phyloP scores from a whole-genome alignment of 176 grass and related monocot genomes.

The Guadua angustifolia region DNA sequence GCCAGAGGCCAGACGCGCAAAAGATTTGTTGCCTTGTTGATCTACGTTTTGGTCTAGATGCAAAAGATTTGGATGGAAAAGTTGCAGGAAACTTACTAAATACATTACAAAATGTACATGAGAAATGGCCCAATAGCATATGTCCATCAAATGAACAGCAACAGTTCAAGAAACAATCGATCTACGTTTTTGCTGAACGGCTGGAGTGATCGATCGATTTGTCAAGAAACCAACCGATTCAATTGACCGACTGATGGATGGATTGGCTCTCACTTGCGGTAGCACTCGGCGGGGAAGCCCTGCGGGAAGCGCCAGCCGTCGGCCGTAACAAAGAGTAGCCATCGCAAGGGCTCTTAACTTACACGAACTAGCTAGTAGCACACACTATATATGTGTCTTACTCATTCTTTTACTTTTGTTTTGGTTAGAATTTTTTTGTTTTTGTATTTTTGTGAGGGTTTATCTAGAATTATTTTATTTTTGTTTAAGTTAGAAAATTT shows the following conservation, averaged over 20 bases:
- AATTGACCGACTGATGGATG: not conserved
- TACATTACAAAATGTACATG: conserved; percentile 32
- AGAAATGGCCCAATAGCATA: not conserved
- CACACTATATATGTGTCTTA: no score
- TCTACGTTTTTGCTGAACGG: not conserved
- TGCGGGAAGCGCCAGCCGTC: conserved; percentile 48
- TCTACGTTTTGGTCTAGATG: no score
- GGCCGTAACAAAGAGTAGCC: not conserved
- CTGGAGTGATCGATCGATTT: not conserved
- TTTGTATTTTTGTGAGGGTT: no score
- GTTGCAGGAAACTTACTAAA: no score
- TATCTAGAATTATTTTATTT: no score
- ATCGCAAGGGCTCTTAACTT: no score
- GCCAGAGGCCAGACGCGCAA: no score
- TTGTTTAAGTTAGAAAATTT: no score
- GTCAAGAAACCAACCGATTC: not conserved
- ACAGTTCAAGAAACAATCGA: not conserved
- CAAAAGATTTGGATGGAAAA: no score
- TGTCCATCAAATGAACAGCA: not conserved
- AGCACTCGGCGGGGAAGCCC: conserved; percentile 50
- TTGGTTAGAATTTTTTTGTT: no score
- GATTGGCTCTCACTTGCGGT: not conserved
- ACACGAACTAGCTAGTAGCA: no score
- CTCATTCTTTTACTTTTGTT: not conserved
- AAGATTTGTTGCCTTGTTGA: no score